Conservation (phyloP, 2,329 filamentous ascomycete species). For the Paradendryphiella salina region DNA sequence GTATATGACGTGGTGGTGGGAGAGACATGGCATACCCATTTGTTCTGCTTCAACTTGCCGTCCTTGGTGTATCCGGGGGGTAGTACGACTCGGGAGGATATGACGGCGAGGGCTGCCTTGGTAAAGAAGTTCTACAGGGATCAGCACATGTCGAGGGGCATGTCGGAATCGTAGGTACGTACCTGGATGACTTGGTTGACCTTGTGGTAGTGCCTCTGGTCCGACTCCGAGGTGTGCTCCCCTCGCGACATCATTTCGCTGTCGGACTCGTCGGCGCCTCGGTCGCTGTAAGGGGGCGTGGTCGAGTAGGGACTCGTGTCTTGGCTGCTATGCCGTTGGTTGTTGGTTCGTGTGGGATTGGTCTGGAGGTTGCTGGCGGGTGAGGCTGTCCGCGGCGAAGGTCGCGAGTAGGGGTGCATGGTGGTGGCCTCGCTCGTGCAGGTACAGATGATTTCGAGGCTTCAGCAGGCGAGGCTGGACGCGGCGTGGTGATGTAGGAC, state of each 20-base stretch:
- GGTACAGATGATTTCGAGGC: slow-evolving; percentile 16
- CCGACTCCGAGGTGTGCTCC: slow-evolving; percentile 36
- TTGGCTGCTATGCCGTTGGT: slow-evolving; percentile 67
- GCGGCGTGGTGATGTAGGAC: slow-evolving; percentile 17
- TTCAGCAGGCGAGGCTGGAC: slow-evolving; percentile 15
- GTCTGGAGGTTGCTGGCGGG: slow-evolving; percentile 72
- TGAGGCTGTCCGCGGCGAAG: slow-evolving; percentile 71
- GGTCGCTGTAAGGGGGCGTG: slow-evolving; percentile 54
- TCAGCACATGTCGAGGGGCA: slow-evolving; percentile 24
- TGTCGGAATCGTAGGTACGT: slow-evolving; percentile 30
- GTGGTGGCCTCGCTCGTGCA: slow-evolving; percentile 33
- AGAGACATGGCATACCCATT: slow-evolving; percentile 69
- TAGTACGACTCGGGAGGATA: slow-evolving; percentile 77
- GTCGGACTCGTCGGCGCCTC: slow-evolving; percentile 56
- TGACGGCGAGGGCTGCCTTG: slow-evolving; percentile 81
- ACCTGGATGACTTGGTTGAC: slow-evolving; percentile 94
- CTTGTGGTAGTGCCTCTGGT: slow-evolving; percentile 56
- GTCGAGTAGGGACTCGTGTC: slow-evolving; percentile 58
- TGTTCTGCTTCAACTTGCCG: slow-evolving; percentile 71
- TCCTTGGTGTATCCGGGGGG: slow-evolving; percentile 60
- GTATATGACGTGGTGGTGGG: neutral
- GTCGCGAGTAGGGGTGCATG: slow-evolving; percentile 87
- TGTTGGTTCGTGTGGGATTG: slow-evolving; percentile 71
- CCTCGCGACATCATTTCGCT: slow-evolving; percentile 48
- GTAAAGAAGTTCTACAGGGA: slow-evolving; percentile 78